phyloP scores from a whole-genome alignment of 306 rosid genomes.

The Cucumis cinereus region DNA sequence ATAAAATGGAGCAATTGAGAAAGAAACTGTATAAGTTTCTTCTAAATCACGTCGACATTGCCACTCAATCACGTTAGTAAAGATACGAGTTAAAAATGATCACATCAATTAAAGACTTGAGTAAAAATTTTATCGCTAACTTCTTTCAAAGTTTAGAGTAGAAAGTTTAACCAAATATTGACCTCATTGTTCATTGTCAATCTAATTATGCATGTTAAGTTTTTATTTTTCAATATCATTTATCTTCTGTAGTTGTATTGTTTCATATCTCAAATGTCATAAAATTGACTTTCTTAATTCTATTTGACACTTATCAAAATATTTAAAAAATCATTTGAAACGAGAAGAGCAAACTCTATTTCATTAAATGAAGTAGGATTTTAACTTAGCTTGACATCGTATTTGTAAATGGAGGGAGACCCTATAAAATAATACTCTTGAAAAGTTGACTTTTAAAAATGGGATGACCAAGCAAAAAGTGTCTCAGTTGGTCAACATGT shows the following conservation, averaged over 20 bases:
- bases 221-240: too few relatives aligned
- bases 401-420: neutral
- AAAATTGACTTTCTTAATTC: neutral
- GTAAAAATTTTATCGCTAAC: neutral
- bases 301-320: too few relatives aligned
- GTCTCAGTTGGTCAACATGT: conserved; percentile 26
- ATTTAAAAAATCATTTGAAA: too few relatives aligned
- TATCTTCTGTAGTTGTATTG: too few relatives aligned
- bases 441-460: conserved; percentile 1
- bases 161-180: neutral
- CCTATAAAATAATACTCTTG: neutral
- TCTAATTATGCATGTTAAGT: too few relatives aligned
- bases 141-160: neutral
- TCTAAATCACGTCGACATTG: conserved; percentile 18
- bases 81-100: neutral
- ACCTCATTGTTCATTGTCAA: neutral
- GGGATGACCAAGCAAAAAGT: neutral
- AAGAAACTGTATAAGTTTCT: conserved; percentile 41
- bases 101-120: neutral
- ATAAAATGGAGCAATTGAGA: conserved; percentile 33
- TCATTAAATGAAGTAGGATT: neutral
- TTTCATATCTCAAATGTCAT: neutral
- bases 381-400: neutral
- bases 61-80: neutral
- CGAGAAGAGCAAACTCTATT: neutral